Conservation (phyloP, 441 rosid species). For the Croton setiger region DNA sequence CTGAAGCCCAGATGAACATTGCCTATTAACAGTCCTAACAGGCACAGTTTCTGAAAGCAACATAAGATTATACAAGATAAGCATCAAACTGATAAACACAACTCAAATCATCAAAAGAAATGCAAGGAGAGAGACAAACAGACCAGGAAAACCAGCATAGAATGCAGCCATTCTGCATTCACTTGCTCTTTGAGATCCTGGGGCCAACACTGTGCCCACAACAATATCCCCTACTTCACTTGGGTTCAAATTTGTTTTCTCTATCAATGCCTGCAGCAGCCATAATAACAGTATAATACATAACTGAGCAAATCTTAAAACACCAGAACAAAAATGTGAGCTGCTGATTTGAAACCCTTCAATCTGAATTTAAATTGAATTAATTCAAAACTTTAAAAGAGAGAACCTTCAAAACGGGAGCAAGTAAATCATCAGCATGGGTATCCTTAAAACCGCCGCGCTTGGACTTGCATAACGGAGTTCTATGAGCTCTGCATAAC, state of each 20-base stretch:
- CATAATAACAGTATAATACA: neutral
- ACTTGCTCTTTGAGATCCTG: constrained; percentile 87
- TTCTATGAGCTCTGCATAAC: constrained; percentile 68
- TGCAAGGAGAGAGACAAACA: constrained; percentile 10
- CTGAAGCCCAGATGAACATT: constrained; percentile 98
- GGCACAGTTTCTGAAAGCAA: constrained; percentile 71
- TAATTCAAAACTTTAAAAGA: neutral
- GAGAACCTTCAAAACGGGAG: constrained; percentile 78
- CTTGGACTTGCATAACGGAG: constrained; percentile 81
- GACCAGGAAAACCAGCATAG: constrained; percentile 98
- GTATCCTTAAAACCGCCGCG: constrained; percentile 98
- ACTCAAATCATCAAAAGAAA: neutral
- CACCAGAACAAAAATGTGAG: too few relatives aligned
- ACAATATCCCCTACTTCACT: constrained; percentile 95
- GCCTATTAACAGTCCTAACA: constrained; percentile 90
- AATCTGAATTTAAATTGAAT: neutral
- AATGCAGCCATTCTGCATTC: constrained; percentile 99
- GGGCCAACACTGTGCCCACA: constrained; percentile 91
- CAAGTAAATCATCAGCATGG: constrained; percentile 87
- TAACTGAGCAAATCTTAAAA: neutral
- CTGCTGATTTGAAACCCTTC: neutral
- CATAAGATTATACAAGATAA: neutral
- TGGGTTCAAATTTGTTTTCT: constrained; percentile 77
- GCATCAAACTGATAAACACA: neutral
- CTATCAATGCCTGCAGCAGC: constrained; percentile 64